Base-by-base conservation (phyloP, 345 rosid species). In the Eucalyptus marginata region DNA sequence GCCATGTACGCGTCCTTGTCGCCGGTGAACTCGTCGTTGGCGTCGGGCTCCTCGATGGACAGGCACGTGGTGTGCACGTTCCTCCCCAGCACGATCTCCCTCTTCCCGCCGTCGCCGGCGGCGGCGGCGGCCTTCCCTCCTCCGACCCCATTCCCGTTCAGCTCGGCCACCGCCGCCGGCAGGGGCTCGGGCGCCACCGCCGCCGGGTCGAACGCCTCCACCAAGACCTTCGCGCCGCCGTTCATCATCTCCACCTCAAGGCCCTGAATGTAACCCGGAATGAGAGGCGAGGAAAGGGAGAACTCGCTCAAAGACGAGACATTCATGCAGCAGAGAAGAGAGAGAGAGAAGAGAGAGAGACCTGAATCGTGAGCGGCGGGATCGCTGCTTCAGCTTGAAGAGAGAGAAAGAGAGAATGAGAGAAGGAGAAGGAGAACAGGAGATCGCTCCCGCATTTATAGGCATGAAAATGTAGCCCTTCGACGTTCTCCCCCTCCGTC, bases 1-100 rank as follows among this genome's bases (percentile, higher is more conserved):
- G 99, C 99, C 98, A 97, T 97, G 87, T 95, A 95, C 29, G 99
- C 99, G 22, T 97, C 99, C 91, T 93, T 96, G 86, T 97, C 99
- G 15, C 99, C 99, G 62, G 98, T 97, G 89, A 90, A 91, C 13
- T 96, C 99, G 90, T 97, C 99, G 92, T 97, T 91, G 14, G 94
- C 95, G 3, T 96, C 99, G 2, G 99, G 99, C 90, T 97, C 99
- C 6, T 98, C 97, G 20, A 97, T 96, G 86, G 95, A 96, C 8
- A 96, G 95, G 90, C 96, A 95, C 86, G 98, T 89, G 86, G 99
- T 95, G 88, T 96, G 99, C 40, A 97, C 91, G 90, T 97, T 97
- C 92, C 90, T 93, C 56, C 99, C 99, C 46, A 97, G 89, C 52
- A 96, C 99, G 88, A 97, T 95, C 94, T 94, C 97, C 91, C 95